Conservation (phyloP, 805 yeast species). For the Lipomyces chichibuensis region DNA sequence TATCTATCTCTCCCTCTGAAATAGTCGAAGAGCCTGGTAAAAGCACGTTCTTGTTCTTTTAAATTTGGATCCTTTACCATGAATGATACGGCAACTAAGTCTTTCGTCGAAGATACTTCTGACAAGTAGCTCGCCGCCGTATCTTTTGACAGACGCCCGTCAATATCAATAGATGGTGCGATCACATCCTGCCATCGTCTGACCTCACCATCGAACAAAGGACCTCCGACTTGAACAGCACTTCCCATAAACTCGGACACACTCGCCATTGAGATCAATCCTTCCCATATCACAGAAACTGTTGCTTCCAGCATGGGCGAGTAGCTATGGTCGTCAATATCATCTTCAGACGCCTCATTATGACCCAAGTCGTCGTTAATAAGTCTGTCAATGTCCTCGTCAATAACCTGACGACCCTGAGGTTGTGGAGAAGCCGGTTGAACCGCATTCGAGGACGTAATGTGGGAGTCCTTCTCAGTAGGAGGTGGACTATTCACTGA, state of each 20-base stretch:
- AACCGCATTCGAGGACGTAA: not conserved
- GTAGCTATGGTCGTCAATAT: constrained; percentile 27
- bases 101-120: constrained; percentile 52
- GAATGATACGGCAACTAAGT: constrained; percentile 57
- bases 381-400: constrained; percentile 33
- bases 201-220: constrained; percentile 24
- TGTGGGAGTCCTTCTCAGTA: not conserved
- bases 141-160: constrained; percentile 62
- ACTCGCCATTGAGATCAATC: constrained; percentile 55
- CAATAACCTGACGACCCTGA: constrained; percentile 13
- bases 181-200: constrained; percentile 35
- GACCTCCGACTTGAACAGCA: constrained; percentile 48
- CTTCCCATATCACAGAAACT: constrained; percentile 50
- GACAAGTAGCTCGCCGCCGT: constrained; percentile 62
- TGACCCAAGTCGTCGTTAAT: constrained; percentile 31
- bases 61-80: constrained; percentile 37
- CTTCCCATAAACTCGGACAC: constrained; percentile 51
- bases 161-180: constrained; percentile 49
- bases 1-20: constrained; percentile 53
- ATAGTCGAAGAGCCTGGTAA: constrained; percentile 50
- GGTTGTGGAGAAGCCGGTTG: constrained; percentile 12
- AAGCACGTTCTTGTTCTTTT: constrained; percentile 38
- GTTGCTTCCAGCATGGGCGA: constrained; percentile 21
- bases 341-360: constrained; percentile 24
- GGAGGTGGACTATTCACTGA: constrained; percentile 6